Evolutionary conservation across 139 green algal genomes (phyloP).

Genomic region (Gonium pectorale): DNA sequence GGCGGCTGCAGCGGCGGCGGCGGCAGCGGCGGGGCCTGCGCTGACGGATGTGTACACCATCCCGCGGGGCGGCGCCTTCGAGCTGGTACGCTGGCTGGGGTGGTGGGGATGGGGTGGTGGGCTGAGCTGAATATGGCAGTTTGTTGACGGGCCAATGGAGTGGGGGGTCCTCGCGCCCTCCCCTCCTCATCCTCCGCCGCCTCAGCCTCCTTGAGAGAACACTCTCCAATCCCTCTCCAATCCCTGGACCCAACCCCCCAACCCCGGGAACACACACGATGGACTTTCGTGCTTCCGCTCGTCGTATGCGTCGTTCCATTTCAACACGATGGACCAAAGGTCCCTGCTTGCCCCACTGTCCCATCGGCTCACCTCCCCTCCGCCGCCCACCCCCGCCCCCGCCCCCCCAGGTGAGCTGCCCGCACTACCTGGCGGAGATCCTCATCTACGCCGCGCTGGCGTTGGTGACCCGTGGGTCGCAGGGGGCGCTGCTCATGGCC

Average conservation of each 20-base stretch:
- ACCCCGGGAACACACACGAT: too few species aligned
- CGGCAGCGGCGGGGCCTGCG: not conserved
- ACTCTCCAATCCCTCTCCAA: too few species aligned
- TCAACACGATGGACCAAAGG: too few species aligned
- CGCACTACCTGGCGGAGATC: conserved; percentile 88
- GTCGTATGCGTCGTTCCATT: too few species aligned
- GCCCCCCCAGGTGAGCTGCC: conserved; percentile 67
- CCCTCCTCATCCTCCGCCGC: too few species aligned
- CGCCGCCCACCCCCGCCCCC: not conserved
- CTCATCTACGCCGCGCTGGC: conserved; percentile 81
- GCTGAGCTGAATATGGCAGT: too few species aligned
- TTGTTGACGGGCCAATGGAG: too few species aligned
- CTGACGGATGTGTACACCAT: conserved; percentile 24
- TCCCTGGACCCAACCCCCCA: too few species aligned
- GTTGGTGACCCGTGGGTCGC: conserved; percentile 28
- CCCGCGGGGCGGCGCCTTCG: conserved; percentile 72
- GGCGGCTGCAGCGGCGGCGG: not conserved
- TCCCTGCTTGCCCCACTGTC: not conserved
- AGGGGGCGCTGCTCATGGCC: conserved; percentile 53
- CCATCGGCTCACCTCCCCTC: not conserved
- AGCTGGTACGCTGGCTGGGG: conserved; percentile 54
- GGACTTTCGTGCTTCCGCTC: too few species aligned
- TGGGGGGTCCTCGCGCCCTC: too few species aligned
- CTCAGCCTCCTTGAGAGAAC: too few species aligned
- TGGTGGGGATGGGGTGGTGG: not conserved